Evolutionary conservation across 1,284 basidiomycete genomes (phyloP).

Genomic region (Sporisorium sorghi): DNA sequence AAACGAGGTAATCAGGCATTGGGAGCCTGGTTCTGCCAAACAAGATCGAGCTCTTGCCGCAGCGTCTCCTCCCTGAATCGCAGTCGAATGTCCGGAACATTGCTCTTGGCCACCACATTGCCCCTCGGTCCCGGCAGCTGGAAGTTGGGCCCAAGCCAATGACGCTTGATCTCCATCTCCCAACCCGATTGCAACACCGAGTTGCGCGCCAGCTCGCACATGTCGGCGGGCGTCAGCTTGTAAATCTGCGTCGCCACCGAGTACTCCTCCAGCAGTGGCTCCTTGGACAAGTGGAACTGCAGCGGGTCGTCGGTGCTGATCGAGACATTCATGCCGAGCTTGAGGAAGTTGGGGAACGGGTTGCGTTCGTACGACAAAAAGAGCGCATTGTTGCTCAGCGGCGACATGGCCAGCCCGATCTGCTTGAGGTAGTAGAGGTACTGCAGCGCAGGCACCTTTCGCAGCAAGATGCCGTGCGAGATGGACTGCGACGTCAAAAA

Average conservation of each 20-base stretch:
- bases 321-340: slow-evolving; percentile 93
- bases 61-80: slow-evolving; percentile 90
- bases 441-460: slow-evolving; percentile 89
- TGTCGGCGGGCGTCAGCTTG: slow-evolving; percentile 71
- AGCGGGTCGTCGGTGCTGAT: slow-evolving; percentile 93
- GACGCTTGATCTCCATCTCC: slow-evolving; percentile 97
- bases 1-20: background rate
- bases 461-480: slow-evolving; percentile 95
- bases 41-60: slow-evolving; percentile 76
- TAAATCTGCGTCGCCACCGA: slow-evolving; percentile 83
- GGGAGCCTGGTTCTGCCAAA: slow-evolving; percentile 46
- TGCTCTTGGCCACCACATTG: slow-evolving; percentile 74
- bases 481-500: slow-evolving; percentile 98
- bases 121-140: slow-evolving; percentile 74
- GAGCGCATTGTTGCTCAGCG: slow-evolving; percentile 95
- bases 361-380: slow-evolving; percentile 98
- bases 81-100: slow-evolving; percentile 90
- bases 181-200: slow-evolving; percentile 96
- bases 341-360: slow-evolving; percentile 96
- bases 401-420: slow-evolving; percentile 86
- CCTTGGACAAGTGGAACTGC: slow-evolving; percentile 71
- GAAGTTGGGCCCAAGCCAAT: slow-evolving; percentile 82
- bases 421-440: slow-evolving; percentile 78
- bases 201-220: slow-evolving; percentile 91
- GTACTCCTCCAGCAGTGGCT: slow-evolving; percentile 96